Evolutionary conservation across 345 rosid species (phyloP).

Genomic region (Kernera saxatilis): DNA sequence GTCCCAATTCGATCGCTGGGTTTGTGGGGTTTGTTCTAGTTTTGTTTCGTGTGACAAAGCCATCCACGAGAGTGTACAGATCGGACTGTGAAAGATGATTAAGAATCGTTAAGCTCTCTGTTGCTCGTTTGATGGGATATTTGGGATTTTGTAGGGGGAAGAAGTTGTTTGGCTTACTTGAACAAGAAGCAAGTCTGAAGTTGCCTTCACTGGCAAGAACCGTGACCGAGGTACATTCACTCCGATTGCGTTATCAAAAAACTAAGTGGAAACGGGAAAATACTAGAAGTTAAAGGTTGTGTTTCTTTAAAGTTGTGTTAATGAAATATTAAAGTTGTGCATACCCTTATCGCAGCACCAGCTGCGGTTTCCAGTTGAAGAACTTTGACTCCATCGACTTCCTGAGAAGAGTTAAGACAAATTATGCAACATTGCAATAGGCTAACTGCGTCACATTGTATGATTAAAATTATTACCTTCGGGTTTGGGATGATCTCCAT

Average conservation of each 20-base stretch:
- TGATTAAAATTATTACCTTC: slow-evolving; percentile 30
- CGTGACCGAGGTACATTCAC: slow-evolving; percentile 78
- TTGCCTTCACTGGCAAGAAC: slow-evolving; percentile 86
- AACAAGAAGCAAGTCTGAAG: slow-evolving; percentile 88
- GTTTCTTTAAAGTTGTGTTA: neutral
- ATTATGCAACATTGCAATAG: neutral
- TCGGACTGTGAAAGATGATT: slow-evolving; percentile 49
- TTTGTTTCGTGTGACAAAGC: slow-evolving; percentile 56
- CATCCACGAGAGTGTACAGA: slow-evolving; percentile 70
- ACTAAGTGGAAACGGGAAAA: slow-evolving; percentile 29
- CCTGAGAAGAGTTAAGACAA: slow-evolving; percentile 37
- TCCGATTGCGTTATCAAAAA: slow-evolving; percentile 81
- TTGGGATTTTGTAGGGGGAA: slow-evolving; percentile 32
- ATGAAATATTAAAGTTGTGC: neutral
- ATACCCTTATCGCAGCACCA: slow-evolving; percentile 88
- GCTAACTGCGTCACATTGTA: neutral
- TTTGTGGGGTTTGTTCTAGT: slow-evolving; percentile 68
- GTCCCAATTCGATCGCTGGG: slow-evolving; percentile 84
- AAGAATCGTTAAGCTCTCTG: neutral
- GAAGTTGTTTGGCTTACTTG: slow-evolving; percentile 36
- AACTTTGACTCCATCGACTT: slow-evolving; percentile 86
- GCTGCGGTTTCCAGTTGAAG: slow-evolving; percentile 96
- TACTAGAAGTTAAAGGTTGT: neutral
- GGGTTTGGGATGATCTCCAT: slow-evolving; percentile 98
- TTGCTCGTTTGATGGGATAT: slow-evolving; percentile 25